Percentiles rank a stretch among this genome's conserved stretches.
Evolutionary conservation across 768 basidiomycete species (phyloP).

Genomic region (Pleurotus tuoliensis): DNA sequence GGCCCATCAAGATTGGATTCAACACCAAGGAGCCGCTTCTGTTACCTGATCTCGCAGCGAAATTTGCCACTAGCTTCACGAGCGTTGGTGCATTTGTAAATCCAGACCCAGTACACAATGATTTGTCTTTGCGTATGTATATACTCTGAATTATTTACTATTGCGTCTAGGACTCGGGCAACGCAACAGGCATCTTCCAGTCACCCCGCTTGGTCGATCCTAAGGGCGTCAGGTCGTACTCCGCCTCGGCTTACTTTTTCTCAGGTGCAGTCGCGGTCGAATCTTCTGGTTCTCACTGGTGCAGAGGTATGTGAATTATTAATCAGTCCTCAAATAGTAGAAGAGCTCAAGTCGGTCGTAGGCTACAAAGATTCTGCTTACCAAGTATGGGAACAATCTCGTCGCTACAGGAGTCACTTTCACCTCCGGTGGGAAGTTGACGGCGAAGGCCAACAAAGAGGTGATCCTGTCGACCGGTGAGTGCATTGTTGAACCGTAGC

Average conservation of each 20-base stretch:
- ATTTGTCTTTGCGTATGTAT: neutral
- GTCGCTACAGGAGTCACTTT: conserved; percentile 9
- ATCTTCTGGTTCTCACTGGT: conserved; percentile 23
- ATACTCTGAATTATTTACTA: neutral
- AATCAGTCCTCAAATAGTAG: conserved; percentile 20
- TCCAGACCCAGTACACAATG: neutral
- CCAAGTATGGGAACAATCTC: conserved; percentile 3
- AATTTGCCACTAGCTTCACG: neutral
- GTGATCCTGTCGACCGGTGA: conserved; percentile 34
- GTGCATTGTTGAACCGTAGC: neutral
- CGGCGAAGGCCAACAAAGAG: conserved; percentile 33
- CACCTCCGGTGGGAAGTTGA: conserved; percentile 13
- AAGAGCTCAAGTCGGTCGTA: conserved; percentile 5
- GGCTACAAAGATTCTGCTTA: conserved; percentile 1
- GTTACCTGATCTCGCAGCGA: no score
- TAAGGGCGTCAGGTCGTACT: conserved; percentile 21
- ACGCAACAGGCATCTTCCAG: conserved; percentile 3
- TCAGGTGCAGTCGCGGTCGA: conserved; percentile 21
- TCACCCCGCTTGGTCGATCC: conserved; percentile 18
- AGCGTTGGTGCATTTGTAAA: neutral
- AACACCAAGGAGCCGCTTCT: no score
- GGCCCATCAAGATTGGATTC: no score
- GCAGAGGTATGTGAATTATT: conserved; percentile 17
- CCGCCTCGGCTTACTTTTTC: conserved; percentile 21
- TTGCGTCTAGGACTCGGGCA: neutral